These are phyloP conservation scores for Mycena olivaceomarginata DNA, from an alignment of 768 basidiomycete genomes.

Conservation along the genomic window DNA sequence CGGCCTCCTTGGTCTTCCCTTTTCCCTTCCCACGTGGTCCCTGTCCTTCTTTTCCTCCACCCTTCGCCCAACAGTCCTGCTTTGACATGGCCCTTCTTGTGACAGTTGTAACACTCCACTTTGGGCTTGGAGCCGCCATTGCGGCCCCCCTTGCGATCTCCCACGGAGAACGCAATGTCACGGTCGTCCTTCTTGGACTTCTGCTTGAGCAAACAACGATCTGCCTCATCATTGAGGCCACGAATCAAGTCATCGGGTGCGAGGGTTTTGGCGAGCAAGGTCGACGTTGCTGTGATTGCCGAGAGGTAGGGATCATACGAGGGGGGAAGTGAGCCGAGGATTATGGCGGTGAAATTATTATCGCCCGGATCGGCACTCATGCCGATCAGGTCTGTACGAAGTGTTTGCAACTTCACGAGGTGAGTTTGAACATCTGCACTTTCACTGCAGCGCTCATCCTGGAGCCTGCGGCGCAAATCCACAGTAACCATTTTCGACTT, in stretches of 20 bases:
- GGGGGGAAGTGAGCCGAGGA: constrained; percentile 1
- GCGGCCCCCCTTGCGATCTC: constrained; percentile 44
- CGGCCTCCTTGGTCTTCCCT: constrained; percentile 21
- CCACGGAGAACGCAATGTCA: neutral
- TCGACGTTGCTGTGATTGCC: neutral
- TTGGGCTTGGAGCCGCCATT: constrained; percentile 10
- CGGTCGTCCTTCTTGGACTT: neutral
- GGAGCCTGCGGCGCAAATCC: too few species aligned
- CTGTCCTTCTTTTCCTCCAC: neutral
- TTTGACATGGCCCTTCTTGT: too few species aligned
- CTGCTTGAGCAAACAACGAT: neutral
- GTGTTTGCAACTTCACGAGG: too few species aligned
- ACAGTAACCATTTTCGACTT: too few species aligned
- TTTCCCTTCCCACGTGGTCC: constrained; percentile 32
- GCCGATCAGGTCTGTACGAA: too few species aligned
- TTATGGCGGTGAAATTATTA: constrained; percentile 10
- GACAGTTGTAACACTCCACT: constrained; percentile 46
- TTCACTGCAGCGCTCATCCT: constrained; percentile 43
- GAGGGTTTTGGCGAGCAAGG: neutral
- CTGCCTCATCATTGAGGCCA: neutral
- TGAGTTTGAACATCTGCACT: constrained; percentile 32
- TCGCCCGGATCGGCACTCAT: too few species aligned
- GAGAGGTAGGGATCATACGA: neutral
- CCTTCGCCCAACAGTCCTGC: too few species aligned
- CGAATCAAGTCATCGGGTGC: neutral